These are phyloP conservation scores for Leptomonas seymouri DNA, from an alignment of 208 protist genomes.

Conservation along the genomic window DNA sequence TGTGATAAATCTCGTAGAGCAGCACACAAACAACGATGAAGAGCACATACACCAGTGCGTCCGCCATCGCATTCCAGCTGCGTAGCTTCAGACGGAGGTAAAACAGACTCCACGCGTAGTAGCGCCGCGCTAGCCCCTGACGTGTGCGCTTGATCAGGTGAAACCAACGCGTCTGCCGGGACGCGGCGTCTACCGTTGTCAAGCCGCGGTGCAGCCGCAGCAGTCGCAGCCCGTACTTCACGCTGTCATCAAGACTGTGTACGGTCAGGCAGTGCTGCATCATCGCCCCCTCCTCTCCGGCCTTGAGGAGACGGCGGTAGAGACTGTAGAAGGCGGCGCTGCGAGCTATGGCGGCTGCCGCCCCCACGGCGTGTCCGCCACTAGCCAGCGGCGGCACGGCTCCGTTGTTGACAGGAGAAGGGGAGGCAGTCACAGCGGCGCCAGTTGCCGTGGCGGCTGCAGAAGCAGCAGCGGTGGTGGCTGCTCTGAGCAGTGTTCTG, in stretches of 20 bases:
- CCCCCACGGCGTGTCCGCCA: neutral
- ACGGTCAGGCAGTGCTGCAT: conserved; percentile 69
- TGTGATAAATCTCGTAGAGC: conserved; percentile 79
- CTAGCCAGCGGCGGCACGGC: neutral
- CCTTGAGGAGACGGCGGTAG: conserved; percentile 77
- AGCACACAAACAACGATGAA: conserved; percentile 68
- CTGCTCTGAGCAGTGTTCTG: conserved; percentile 2
- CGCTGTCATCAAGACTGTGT: conserved; percentile 46
- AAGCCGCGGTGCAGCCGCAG: conserved; percentile 67
- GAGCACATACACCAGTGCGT: conserved; percentile 75
- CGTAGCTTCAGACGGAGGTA: conserved; percentile 58
- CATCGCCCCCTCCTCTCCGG: conserved; percentile 70
- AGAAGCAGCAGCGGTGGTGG: neutral
- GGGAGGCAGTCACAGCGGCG: neutral
- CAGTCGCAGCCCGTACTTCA: conserved; percentile 62
- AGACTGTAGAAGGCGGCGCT: conserved; percentile 47
- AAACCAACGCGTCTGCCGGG: conserved; percentile 34
- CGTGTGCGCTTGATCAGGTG: conserved; percentile 36
- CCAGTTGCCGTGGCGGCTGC: neutral
- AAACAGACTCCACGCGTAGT: conserved; percentile 69
- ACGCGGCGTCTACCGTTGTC: conserved; percentile 49
- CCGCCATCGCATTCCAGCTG: conserved; percentile 67
- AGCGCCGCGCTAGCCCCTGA: conserved; percentile 44
- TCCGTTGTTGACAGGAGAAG: conserved; percentile 4
- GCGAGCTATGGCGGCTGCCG: neutral